phyloP scores from a whole-genome alignment of 345 rosid species.

The Gossypium sturtianum region DNA sequence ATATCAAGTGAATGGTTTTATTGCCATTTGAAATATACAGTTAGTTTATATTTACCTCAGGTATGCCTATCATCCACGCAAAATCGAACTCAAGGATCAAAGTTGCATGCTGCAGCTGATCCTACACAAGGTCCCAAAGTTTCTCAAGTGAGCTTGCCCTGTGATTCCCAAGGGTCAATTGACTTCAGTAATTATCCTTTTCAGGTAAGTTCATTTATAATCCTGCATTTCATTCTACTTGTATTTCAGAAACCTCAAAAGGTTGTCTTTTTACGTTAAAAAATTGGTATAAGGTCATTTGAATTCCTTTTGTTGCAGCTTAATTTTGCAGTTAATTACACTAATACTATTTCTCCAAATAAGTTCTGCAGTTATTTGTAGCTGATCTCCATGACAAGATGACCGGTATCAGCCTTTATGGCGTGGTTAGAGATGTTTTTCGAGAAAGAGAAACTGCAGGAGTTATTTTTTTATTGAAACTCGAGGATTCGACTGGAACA shows the following conservation, averaged over 20 bases:
- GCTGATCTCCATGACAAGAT: slow-evolving; percentile 70
- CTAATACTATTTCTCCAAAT: slow-evolving; percentile 20
- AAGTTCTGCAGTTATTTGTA: slow-evolving; percentile 62
- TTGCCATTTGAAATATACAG: slow-evolving; percentile 13
- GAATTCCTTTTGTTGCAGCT: not conserved
- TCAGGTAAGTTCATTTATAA: slow-evolving; percentile 44
- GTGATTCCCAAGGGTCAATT: slow-evolving; percentile 79
- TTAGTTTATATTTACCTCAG: slow-evolving; percentile 36
- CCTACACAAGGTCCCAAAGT: slow-evolving; percentile 48
- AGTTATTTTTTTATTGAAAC: slow-evolving; percentile 51
- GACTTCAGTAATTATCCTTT: slow-evolving; percentile 85
- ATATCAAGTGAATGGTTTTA: not conserved
- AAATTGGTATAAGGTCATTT: not conserved
- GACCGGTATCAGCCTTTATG: slow-evolving; percentile 79
- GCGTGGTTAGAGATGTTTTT: slow-evolving; percentile 47
- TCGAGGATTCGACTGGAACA: slow-evolving; percentile 70
- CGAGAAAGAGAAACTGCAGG: slow-evolving; percentile 39
- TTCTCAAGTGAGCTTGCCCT: slow-evolving; percentile 82
- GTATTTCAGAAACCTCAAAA: not conserved
- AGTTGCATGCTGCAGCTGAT: slow-evolving; percentile 42
- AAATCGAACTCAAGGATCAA: slow-evolving; percentile 61
- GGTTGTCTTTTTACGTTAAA: not conserved
- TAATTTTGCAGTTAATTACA: slow-evolving; percentile 6
- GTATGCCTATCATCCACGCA: slow-evolving; percentile 62
- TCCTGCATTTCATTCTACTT: not conserved